Base-by-base conservation (phyloP, 2,329 filamentous ascomycete genomes). In the Cladophialophora immunda region DNA sequence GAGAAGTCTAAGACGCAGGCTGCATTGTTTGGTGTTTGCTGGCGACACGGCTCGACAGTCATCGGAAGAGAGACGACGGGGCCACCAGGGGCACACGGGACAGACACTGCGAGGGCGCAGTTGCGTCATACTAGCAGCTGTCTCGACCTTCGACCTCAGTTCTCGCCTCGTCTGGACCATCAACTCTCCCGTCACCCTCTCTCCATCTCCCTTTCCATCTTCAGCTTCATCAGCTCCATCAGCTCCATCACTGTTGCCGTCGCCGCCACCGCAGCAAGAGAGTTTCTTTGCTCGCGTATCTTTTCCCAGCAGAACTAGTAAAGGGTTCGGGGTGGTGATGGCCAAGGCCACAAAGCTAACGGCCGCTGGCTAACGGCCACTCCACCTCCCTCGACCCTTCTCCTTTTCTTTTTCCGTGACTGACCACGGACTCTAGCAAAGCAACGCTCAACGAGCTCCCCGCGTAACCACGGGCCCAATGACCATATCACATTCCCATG, bases 271-370 rank as follows among this genome's bases (percentile, higher is more conserved):
- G 7, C 45, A 50, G 7, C 41, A 47, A 47, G n/a, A 47, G 8
- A 47, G 38, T 50, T 50, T 50, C 45, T 25, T 25, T 25, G 45
- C 22, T 50, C 19, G 45, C 45, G 19, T 50, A 50, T 50, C 45
- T 15, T 50, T 50, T 27, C 45, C 45, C 22, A 27, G 45, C 45
- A 50, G 5, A 19, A 25, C 11, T 27, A 17, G 41, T 47, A 19
- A 19, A 22, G 41, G 13, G n/a, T 25, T 9, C n/a, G 9, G 41
- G 41, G 19, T 11, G 29, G n/a, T n/a, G 38, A 41, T 41, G 38
- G 17, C 38, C 15, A 9, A n/a, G 41, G 41, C n/a, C 41, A 22
- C 15, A 38, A 17, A 4, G 36, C 13, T 0, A 38, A 38, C 36
- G 36, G 36, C 2, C 17, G 29, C 29, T 13, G 34, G 34, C 34